Percentiles rank a stretch among this genome's conserved stretches.
These are phyloP conservation scores for Podaxis sp. DNA, from an alignment of 768 basidiomycete genomes.

Conservation along the genomic window DNA sequence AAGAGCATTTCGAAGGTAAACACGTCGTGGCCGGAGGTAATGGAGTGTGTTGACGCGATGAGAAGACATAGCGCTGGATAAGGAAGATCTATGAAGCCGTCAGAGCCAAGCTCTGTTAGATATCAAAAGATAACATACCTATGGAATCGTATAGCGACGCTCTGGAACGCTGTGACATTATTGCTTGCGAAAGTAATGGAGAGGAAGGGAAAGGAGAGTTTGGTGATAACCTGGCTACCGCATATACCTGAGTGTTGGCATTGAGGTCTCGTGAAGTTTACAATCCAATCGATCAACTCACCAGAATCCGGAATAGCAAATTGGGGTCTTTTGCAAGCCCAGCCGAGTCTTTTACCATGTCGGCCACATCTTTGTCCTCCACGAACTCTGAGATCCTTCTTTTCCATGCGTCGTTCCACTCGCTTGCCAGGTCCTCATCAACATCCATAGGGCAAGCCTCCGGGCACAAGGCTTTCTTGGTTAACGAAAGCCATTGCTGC, in stretches of 20 bases:
- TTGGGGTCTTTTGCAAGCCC: slow-evolving; percentile 59
- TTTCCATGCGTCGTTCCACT: slow-evolving; percentile 66
- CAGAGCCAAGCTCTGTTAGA: slow-evolving; percentile 1
- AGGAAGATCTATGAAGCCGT: slow-evolving; percentile 50
- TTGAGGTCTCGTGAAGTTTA: background rate
- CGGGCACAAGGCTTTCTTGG: slow-evolving; percentile 42
- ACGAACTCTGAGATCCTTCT: slow-evolving; percentile 56
- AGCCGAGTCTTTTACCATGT: slow-evolving; percentile 56
- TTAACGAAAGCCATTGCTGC: slow-evolving; percentile 48
- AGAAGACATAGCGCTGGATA: slow-evolving; percentile 82
- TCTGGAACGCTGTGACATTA: slow-evolving; percentile 55
- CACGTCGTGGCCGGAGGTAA: slow-evolving; percentile 70
- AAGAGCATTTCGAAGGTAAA: slow-evolving; percentile 94
- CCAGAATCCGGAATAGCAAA: slow-evolving; percentile 58
- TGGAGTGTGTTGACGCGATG: slow-evolving; percentile 78
- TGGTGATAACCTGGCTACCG: slow-evolving; percentile 45
- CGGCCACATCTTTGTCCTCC: slow-evolving; percentile 41
- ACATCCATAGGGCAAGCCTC: slow-evolving; percentile 19
- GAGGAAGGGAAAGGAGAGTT: slow-evolving; percentile 52
- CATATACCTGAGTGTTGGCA: slow-evolving; percentile 34
- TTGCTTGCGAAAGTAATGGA: slow-evolving; percentile 39
- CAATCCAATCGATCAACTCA: slow-evolving; percentile 28
- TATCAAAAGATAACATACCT: slow-evolving; percentile 36
- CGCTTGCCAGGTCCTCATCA: slow-evolving; percentile 23
- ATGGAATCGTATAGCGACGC: slow-evolving; percentile 49